Conservation (phyloP, 306 rosid genomes). For the Vicia sativa region DNA sequence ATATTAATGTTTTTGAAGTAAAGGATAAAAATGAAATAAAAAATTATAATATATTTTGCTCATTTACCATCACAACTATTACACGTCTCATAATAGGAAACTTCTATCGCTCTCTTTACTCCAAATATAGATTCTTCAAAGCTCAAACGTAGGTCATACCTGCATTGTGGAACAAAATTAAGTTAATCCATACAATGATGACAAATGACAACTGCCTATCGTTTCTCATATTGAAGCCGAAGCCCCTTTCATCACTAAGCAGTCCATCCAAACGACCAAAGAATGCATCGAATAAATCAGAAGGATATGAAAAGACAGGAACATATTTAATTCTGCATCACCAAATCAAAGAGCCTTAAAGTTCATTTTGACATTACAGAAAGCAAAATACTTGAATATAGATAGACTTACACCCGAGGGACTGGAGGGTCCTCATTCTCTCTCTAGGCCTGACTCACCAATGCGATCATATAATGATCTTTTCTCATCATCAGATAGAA, state of each 20-base stretch:
- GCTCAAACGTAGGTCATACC: constrained; percentile 79
- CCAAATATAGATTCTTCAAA: constrained; percentile 94
- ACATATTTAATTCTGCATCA: no score
- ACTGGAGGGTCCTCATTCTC: constrained; percentile 59
- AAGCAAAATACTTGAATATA: constrained; percentile 24
- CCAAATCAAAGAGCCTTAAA: constrained; percentile 24
- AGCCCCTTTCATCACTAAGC: constrained; percentile 74
- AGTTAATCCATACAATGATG: background rate
- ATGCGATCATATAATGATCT: constrained; percentile 90
- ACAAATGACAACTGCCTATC: constrained; percentile 18
- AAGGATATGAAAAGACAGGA: constrained; percentile 42
- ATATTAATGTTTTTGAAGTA: no score
- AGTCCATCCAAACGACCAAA: constrained; percentile 77
- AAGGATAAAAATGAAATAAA: no score
- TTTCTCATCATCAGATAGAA: constrained; percentile 95
- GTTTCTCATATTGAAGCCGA: constrained; percentile 63
- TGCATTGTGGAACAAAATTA: constrained; percentile 39
- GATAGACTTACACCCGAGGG: constrained; percentile 82
- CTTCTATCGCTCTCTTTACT: constrained; percentile 66
- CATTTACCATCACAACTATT: constrained; percentile 46
- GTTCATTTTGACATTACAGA: constrained; percentile 29
- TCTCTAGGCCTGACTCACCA: constrained; percentile 88
- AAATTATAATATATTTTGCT: no score
- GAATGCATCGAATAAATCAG: constrained; percentile 68
- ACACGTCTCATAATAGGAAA: constrained; percentile 72